A percentile compares a stretch with the other conserved stretches of the same genome.
These are phyloP conservation scores for Scleromitrula shiraiana DNA, from an alignment of 2,329 filamentous ascomycete genomes.

Conservation along the genomic window DNA sequence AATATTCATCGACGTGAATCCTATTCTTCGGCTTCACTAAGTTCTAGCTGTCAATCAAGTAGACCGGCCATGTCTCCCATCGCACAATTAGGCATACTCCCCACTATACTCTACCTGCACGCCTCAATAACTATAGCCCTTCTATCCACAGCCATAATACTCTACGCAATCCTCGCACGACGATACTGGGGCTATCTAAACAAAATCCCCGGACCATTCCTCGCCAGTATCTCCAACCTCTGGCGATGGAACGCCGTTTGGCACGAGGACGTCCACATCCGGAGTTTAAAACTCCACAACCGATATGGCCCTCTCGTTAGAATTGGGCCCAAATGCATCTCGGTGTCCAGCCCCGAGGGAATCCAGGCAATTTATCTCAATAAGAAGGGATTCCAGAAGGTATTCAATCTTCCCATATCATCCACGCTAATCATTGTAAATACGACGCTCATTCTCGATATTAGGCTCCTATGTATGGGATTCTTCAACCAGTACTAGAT, in stretches of 20 bases:
- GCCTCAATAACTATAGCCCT: no score
- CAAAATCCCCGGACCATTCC: not conserved
- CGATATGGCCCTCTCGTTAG: slow-evolving; percentile 8
- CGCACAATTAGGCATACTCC: no score
- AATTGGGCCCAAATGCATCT: slow-evolving; percentile 8
- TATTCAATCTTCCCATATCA: not conserved
- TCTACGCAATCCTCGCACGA: no score
- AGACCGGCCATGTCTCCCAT: no score
- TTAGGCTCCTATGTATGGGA: not conserved
- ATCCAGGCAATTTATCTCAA: slow-evolving; percentile 6
- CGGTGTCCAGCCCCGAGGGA: slow-evolving; percentile 1
- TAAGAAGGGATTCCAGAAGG: slow-evolving; percentile 4
- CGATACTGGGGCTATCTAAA: not conserved
- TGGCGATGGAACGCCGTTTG: not conserved
- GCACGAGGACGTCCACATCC: not conserved
- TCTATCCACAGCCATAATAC: no score
- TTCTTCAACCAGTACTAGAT: not conserved
- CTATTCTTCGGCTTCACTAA: no score
- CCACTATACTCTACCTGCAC: no score
- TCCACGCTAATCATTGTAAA: not conserved
- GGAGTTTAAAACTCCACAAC: not conserved
- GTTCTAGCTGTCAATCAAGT: no score
- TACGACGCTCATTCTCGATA: not conserved
- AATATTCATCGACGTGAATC: no score
- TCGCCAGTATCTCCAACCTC: not conserved